A percentile compares a stretch with the other conserved stretches of the same genome.
Evolutionary conservation across 2,329 filamentous ascomycete species (phyloP).

Genomic region (Cladosporium sp.): DNA sequence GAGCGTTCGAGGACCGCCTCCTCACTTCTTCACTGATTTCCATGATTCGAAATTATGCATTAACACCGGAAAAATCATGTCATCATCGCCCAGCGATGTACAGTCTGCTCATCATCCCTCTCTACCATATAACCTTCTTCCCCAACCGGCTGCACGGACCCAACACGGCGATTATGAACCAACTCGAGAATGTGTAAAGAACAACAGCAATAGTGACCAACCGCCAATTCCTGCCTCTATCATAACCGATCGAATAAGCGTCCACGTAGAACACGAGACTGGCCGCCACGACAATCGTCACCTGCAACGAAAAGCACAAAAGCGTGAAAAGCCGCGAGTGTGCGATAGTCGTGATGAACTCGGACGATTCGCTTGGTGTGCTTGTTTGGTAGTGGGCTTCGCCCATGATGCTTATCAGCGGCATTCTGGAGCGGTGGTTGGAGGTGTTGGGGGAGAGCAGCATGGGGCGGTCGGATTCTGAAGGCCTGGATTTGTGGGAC

Average conservation of each 20-base stretch:
- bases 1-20: too few relatives aligned
- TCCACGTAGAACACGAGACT: constrained; percentile 7
- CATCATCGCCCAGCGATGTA: not conserved
- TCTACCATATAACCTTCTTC: not conserved
- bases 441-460: not conserved
- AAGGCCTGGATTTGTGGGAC: not conserved
- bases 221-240: constrained; percentile 2
- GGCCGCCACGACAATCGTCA: not conserved
- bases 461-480: not conserved
- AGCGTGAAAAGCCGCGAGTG: constrained; percentile 5
- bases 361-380: not conserved
- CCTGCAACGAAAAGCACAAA: not conserved
- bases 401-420: not conserved
- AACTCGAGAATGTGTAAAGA: not conserved
- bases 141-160: constrained; percentile 11
- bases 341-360: not conserved
- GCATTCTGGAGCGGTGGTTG: not conserved
- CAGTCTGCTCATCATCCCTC: not conserved
- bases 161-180: not conserved
- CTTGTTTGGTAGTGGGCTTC: not conserved
- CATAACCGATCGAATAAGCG: not conserved
- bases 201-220: not conserved
- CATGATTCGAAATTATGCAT: not conserved
- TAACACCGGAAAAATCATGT: not conserved
- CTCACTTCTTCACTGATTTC: not conserved